These are phyloP conservation scores for Rhizopogon salebrosus DNA, from an alignment of 768 basidiomycete species.

Conservation along the genomic window DNA sequence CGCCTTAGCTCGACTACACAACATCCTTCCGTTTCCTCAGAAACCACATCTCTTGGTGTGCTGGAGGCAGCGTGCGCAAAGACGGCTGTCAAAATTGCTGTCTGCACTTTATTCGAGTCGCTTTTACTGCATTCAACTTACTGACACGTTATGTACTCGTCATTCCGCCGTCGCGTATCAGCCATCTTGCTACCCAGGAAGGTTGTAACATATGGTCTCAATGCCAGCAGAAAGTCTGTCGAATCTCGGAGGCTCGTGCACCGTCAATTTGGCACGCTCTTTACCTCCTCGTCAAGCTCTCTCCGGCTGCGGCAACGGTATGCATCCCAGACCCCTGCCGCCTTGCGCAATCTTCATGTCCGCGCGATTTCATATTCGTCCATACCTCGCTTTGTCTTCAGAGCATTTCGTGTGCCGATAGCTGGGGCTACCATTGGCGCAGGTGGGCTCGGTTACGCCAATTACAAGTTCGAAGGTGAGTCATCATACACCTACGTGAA, in stretches of 20 bases:
- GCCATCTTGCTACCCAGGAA: constrained; percentile 34
- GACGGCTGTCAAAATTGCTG: background rate
- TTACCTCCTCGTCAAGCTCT: constrained; percentile 37
- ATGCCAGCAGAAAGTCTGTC: constrained; percentile 31
- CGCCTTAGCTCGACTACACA: background rate
- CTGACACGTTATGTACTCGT: constrained; percentile 34
- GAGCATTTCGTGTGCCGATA: constrained; percentile 84
- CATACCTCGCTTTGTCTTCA: constrained; percentile 82
- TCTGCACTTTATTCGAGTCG: background rate
- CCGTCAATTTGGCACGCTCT: constrained; percentile 53
- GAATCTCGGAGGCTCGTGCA: constrained; percentile 40
- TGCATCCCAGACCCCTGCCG: constrained; percentile 34
- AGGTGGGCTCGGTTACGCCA: constrained; percentile 89
- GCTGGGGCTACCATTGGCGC: constrained; percentile 88
- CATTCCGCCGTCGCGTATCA: constrained; percentile 35
- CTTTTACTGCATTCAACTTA: background rate
- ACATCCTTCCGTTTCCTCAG: background rate
- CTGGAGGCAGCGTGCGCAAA: background rate
- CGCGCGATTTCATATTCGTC: constrained; percentile 82
- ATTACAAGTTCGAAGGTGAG: constrained; percentile 94
- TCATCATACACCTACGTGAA: constrained; percentile 4
- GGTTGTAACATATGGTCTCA: constrained; percentile 48
- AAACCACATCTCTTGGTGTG: background rate
- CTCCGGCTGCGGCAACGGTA: constrained; percentile 44
- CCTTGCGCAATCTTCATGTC: constrained; percentile 62